Evolutionary conservation across 306 rosid species (phyloP), one percentile per base, ranked within the genome.

Genomic region (Corylus avellana): DNA sequence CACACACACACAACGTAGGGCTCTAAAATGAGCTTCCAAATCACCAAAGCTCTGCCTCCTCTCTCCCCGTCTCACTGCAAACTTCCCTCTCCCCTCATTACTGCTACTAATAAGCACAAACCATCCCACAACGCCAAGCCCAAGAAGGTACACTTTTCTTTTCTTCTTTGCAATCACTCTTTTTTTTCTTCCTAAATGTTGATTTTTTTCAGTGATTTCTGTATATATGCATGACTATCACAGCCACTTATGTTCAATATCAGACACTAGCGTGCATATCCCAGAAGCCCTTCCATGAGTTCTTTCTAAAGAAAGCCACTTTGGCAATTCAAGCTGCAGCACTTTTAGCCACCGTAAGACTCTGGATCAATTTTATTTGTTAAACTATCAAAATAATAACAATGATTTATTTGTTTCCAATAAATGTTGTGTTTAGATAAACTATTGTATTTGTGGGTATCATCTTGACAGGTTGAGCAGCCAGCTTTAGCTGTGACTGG

Each of bases 401-500:
- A 32, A 32, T 32, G 0, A 32, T 77, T 75, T 71, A 20, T 51
- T 6, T 18, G 54, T 55, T 39, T 32, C 51, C 39, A 49, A 47
- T 63, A 22, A 10, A 29, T 69, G 39, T 12, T 46, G 14, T 37
- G 8, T 37, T 58, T 37, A 35, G 71, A 48, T 50, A 25, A 75
- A 77, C 54, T 57, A 8, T 87, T 48, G 72, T 13, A 48, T 66
- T 76, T 54, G 66, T 13, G 55, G 71, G 76, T 51, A 63, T 32
- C 20, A 35, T 75, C 78, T 73, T 20, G 59, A 46, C 82, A 90
- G 93, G 80, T 80, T 54, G 96, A 90, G 83, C 89, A 85, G 76
- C 93, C 97, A 83, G 98, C 92, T 35, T 79, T 80, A 49, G 99
- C 90, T 16, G 92, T 90, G 3, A 95, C 98, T 2, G 98, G 98